Evolutionary conservation across 2,329 filamentous ascomycete genomes (phyloP).

Genomic region (Cadophora sp.): DNA sequence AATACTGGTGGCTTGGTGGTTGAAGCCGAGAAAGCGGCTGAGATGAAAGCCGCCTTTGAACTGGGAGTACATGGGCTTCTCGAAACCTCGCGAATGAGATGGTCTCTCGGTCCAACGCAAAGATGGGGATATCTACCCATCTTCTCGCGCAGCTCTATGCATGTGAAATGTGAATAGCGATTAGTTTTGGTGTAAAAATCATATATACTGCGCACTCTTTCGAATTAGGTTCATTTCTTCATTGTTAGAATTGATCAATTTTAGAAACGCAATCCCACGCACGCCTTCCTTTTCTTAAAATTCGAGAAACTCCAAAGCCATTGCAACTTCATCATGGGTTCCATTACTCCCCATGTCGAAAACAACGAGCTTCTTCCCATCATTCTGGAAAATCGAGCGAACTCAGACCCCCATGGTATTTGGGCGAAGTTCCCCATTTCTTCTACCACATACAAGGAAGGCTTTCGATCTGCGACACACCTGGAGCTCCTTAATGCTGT

Average conservation of each 20-base stretch:
- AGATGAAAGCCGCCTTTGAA: not conserved
- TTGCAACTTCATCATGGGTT: not conserved
- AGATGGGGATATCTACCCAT: not conserved
- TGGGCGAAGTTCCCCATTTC: conserved; percentile 29
- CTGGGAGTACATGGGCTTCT: not conserved
- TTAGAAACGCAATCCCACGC: too few species aligned
- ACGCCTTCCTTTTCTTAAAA: too few species aligned
- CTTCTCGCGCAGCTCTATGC: not conserved
- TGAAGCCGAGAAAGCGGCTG: not conserved
- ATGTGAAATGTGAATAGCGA: too few species aligned
- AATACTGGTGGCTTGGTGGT: not conserved
- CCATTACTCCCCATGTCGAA: conserved; percentile 4
- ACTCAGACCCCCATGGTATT: conserved; percentile 18
- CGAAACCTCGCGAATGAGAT: not conserved
- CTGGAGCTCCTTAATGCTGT: conserved; percentile 33
- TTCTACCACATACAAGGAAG: conserved; percentile 20
- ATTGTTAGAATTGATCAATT: too few species aligned
- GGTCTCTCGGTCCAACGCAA: too few species aligned
- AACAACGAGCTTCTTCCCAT: conserved; percentile 10
- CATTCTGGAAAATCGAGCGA: conserved; percentile 18
- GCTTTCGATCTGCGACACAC: conserved; percentile 30
- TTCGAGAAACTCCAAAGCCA: too few species aligned
- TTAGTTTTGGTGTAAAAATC: too few species aligned
- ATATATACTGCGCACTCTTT: too few species aligned
- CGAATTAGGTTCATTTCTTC: too few species aligned